Conservation (phyloP, 108 stramenopile species). For the Nitzschia sp. region DNA sequence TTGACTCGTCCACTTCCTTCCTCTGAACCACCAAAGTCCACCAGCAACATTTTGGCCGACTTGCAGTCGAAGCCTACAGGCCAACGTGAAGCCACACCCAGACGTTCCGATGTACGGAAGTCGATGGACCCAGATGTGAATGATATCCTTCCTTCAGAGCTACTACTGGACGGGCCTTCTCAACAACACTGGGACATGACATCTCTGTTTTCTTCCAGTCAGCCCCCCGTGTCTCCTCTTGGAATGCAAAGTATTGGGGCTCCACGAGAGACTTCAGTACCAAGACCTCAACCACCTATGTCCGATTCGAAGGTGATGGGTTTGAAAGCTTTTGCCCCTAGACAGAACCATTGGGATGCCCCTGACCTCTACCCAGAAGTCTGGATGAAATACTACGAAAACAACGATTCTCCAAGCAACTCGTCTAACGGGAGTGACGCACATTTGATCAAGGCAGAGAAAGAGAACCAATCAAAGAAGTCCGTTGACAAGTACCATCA, state of each 20-base stretch:
- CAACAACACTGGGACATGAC: constrained; percentile 3
- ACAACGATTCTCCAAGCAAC: constrained; percentile 7
- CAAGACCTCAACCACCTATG: background rate
- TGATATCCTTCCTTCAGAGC: background rate
- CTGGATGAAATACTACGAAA: constrained; percentile 4
- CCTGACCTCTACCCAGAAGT: constrained; percentile 6
- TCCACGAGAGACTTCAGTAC: background rate
- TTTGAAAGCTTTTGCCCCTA: background rate
- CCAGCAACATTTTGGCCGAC: constrained; percentile 8
- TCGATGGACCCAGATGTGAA: constrained; percentile 5
- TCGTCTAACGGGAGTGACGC: constrained; percentile 12
- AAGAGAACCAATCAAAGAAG: background rate
- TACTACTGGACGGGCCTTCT: background rate
- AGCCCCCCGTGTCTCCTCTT: background rate
- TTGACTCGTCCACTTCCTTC: background rate
- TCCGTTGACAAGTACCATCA: background rate
- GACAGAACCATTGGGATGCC: constrained; percentile 10
- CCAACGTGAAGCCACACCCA: background rate
- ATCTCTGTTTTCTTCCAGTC: background rate
- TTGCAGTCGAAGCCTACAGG: background rate
- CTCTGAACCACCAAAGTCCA: constrained; percentile 6
- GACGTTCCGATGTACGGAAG: background rate
- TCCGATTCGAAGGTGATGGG: background rate
- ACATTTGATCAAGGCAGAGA: background rate
- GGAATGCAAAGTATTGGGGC: background rate